Base-by-base conservation (phyloP, 306 rosid genomes). In the Vachellia collinsii region DNA sequence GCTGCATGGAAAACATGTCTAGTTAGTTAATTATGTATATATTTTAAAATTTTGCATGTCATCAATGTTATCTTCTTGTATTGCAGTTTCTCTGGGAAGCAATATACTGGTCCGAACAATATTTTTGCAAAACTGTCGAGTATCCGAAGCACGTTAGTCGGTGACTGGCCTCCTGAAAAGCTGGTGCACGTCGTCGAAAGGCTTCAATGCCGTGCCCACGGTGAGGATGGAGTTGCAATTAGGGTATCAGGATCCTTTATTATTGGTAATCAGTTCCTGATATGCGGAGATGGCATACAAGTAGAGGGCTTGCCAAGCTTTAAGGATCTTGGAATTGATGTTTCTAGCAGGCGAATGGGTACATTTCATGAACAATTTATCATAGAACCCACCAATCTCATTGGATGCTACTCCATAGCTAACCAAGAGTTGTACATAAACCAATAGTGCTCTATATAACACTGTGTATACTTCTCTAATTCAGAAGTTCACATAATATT, bases 211-310 rank as follows among this genome's bases (percentile, higher is more conserved):
- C 97, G 94, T 4, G 89, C 93, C 46, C 88, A 92, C 8, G 91
- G 93, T 37, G 88, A 75, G 77, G 97, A 90, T 37, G 97, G 97
- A 69, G 86, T 95, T 53, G 97, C 99, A 62, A 93, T 95, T 68
- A 88, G 99, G 81, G 95, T 95, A 6, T 93, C 97, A 0, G 99
- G 99, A 76, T 93, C 97, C 37, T 93, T 95, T 53, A 89, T 95
- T 50, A 41, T 90, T 58, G 97, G 99, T 50, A 94, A 94, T 65
- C 99, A 93, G 76, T 94, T 94, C 84, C 97, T 95, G 63, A 91
- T 95, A 80, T 95, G 97, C 83, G 99, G 99, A 83, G 99, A 95
- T 41, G 99, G 99, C 17, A 82, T 91, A 80, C 99, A 95, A 82
- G 97, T 90, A 44, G 99, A 95, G 82, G 99, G 97, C 37, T 77